phyloP scores from a whole-genome alignment of 345 rosid genomes.

The Murraya paniculata region DNA sequence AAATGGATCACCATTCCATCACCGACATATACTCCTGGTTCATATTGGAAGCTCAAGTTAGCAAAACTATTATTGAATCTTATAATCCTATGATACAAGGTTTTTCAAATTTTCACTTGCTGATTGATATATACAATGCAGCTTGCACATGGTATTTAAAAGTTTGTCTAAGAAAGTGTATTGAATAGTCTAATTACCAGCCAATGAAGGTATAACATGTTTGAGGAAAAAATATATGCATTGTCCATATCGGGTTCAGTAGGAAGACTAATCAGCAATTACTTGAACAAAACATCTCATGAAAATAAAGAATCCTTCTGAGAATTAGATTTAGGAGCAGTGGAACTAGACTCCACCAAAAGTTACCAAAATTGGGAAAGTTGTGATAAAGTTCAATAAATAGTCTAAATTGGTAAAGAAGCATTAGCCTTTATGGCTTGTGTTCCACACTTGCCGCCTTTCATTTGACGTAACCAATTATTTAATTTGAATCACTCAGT shows the following conservation, averaged over 20 bases:
- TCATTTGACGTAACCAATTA: background rate
- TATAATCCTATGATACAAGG: background rate
- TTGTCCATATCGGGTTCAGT: background rate
- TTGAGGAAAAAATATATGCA: background rate
- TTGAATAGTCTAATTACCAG: background rate
- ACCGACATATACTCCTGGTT: conserved; percentile 51
- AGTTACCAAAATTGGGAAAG: background rate
- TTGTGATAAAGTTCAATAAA: background rate
- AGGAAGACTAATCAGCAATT: background rate
- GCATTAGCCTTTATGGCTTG: background rate
- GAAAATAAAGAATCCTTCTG: background rate
- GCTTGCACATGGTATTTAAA: background rate
- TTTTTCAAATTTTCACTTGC: background rate
- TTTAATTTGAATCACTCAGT: background rate
- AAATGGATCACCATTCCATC: conserved; percentile 72
- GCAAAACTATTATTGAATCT: background rate
- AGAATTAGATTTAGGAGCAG: background rate
- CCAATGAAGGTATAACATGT: background rate
- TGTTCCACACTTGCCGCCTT: background rate
- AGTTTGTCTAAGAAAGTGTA: background rate
- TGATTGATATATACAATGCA: background rate
- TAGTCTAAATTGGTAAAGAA: background rate
- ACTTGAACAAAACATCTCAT: background rate
- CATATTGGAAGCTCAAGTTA: background rate
- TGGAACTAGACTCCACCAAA: background rate